Evolutionary conservation across 192 early-diverging fungal genomes (phyloP).

Genomic region (Haplosporangium gracile): DNA sequence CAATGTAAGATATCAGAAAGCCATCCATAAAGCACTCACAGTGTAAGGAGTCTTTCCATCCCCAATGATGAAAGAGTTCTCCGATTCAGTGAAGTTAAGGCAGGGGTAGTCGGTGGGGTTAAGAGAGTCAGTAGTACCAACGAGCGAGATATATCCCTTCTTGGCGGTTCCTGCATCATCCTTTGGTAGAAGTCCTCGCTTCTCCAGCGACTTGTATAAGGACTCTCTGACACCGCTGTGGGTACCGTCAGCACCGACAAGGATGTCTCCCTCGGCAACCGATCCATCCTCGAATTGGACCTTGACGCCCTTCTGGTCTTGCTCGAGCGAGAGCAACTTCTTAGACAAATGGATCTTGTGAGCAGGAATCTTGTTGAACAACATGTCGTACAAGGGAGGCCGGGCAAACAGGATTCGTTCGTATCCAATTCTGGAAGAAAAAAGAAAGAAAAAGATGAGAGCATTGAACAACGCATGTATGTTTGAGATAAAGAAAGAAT

Average conservation of each 20-base stretch:
- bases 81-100: no score
- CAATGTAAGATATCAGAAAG: no score
- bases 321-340: background rate
- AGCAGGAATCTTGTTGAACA: background rate
- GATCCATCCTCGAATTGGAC: background rate
- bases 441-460: no score
- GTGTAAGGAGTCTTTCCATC: background rate
- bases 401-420: constrained; percentile 13
- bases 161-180: background rate
- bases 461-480: no score
- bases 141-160: constrained; percentile 8
- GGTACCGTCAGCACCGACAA: constrained; percentile 30
- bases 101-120: background rate
- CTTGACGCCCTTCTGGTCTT: background rate
- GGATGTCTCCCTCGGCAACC: constrained; percentile 6
- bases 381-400: constrained; percentile 11
- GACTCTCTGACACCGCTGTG: constrained; percentile 4
- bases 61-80: constrained; percentile 10
- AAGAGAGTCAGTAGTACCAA: constrained; percentile 3
- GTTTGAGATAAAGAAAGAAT: no score
- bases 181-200: constrained; percentile 2
- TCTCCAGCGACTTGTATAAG: background rate
- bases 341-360: constrained; percentile 19
- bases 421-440: background rate
- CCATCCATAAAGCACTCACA: background rate